Base-by-base conservation (phyloP, 345 rosid species). In the Linum usitatissimum region DNA sequence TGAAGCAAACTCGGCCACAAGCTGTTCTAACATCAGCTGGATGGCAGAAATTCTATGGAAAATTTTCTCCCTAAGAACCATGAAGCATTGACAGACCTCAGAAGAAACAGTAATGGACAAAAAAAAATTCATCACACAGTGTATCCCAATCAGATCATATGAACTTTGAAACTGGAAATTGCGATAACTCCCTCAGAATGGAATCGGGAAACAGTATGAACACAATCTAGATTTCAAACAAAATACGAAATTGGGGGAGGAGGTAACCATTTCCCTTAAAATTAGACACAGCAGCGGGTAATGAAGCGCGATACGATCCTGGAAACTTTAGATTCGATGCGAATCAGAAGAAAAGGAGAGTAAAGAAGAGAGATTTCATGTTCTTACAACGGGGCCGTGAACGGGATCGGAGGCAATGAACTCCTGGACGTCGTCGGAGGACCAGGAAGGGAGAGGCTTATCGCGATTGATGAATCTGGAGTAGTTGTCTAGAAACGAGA, bases 331-430 rank as follows among this genome's bases (percentile, higher is more conserved):
- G 30, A 20, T 18, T 55, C 23, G 12, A 12, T 3, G 23, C 6
- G 21, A 12, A 70, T 9, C 64, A 30, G 9, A 28, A 65, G 39
- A 59, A n/a, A n/a, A 12, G 28, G 62, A 51, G 66, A 6, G 1
- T 60, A 54, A 42, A n/a, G n/a, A n/a, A n/a, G n/a, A n/a, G n/a
- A n/a, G n/a, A n/a, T n/a, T n/a, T n/a, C n/a, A 36, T 49, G 55
- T 10, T 2, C 59, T 73, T 85, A 92, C 99, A 55, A 78, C 58
- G 70, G 94, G 88, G 73, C 97, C 99, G 62, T 87, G 78, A 39
- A 79, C 68, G 17, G 91, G 88, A 84, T 92, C 99, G 49, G 95
- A 79, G 56, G 91, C 91, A 9, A 92, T 85, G 82, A 92, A 92
- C 2, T 84, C 83, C 0, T 85, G 78, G 48, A 89, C 88, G 66